A percentile compares a stretch with the other conserved stretches of the same genome.
Evolutionary conservation across 306 rosid species (phyloP).

Genomic region (Quercus suber): DNA sequence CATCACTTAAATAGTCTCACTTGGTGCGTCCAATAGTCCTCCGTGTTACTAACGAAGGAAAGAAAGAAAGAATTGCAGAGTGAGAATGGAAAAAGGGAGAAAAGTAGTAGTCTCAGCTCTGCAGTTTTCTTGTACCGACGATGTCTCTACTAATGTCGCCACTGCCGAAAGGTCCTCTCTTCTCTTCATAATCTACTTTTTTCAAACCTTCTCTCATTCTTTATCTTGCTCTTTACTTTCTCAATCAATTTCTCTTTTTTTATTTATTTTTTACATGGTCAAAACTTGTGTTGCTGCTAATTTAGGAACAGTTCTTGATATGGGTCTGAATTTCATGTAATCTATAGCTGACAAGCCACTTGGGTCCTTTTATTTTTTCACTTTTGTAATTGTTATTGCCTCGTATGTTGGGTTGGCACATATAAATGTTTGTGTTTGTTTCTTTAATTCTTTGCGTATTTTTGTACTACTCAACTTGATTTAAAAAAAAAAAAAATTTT

Average conservation of each 20-base stretch:
- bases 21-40: too few species aligned
- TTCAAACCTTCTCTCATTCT: too few species aligned
- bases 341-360: background rate
- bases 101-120: conserved; percentile 75
- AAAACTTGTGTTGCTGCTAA: background rate
- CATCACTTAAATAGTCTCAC: too few species aligned
- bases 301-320: background rate
- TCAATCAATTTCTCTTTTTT: too few species aligned
- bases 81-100: conserved; percentile 43
- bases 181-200: too few species aligned
- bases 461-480: background rate
- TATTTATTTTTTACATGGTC: too few species aligned
- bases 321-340: background rate
- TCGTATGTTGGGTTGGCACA: background rate
- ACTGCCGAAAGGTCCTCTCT: conserved; percentile 71
- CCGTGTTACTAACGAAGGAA: background rate
- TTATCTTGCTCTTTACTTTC: too few species aligned
- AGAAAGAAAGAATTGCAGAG: background rate
- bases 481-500: background rate
- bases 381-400: background rate
- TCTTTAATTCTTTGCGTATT: background rate
- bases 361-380: background rate
- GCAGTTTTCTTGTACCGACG: conserved; percentile 87
- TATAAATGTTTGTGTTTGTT: background rate
- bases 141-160: conserved; percentile 55